Base-by-base conservation (phyloP, 176 grass and related monocot species). In the Oryza nivara region DNA sequence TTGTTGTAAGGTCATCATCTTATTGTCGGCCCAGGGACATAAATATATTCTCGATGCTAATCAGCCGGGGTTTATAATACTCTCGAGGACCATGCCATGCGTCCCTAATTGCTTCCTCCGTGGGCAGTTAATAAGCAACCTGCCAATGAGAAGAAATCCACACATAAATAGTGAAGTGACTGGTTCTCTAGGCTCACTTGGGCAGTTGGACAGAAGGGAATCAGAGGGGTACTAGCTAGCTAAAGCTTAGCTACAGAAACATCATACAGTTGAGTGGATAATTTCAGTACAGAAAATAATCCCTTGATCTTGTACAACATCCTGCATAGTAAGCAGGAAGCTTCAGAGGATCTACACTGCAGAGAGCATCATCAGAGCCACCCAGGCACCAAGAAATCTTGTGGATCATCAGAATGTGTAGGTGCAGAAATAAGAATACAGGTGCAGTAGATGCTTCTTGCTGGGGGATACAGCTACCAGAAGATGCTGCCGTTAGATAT, bases 361-460 rank as follows among this genome's bases (percentile, higher is more conserved):
- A 49, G 12, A 58, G 56, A 67, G 70, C 67, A 79, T 80, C 68
- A 32, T 63, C 82, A 44, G 82, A 51, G 36, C 61, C 26, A 74
- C 46, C 47, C 68, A 75, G 12, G 69, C 73, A 82, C 19, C 66
- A 76, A 76, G 30, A 47, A 23, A 23, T 75, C 52, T 9, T 64
- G 56, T 46, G 75, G 75, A 69, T 90, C 80, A 22, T 63, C 58
- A 63, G 58, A 63, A 63, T 63, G 69, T 76, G 64, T 13, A 60
- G 54, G 82, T 73, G 61, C 68, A 82, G 65, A 80, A 80, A 23
- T 38, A 38, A 38, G 36, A 38, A 38, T 68, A 43, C 46, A 79
- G 63, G 70, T 75, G 79, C 84, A 87, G 11, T 12, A 80, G 89
- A 90, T 87, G 89, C 75, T 87, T 87, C 89, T 87, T 83, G 89